Conservation (phyloP, 225 moss, liverwort and hornwort genomes). For the Sphagnum contortum region DNA sequence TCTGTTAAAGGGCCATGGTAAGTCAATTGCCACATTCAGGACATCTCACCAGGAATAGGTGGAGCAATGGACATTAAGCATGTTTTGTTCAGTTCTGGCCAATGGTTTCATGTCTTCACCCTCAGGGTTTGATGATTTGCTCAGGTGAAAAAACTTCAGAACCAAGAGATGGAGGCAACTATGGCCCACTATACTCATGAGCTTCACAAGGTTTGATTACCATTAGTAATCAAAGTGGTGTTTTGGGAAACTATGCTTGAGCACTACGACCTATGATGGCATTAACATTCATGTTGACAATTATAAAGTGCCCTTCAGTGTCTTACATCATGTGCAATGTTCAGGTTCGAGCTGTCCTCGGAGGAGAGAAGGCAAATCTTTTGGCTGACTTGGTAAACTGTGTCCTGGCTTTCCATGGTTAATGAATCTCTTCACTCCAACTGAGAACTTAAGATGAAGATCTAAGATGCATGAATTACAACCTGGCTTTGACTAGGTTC, state of each 20-base stretch:
- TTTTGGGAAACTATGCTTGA: too few relatives aligned
- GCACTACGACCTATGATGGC: too few relatives aligned
- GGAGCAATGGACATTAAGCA: too few relatives aligned
- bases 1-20: not conserved
- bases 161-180: conserved; percentile 22
- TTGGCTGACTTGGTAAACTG: conserved; percentile 44
- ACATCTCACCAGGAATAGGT: not conserved
- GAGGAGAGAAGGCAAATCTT: conserved; percentile 59
- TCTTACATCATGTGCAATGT: not conserved
- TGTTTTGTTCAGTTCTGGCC: too few relatives aligned
- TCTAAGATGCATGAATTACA: not conserved
- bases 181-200: conserved; percentile 43
- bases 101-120: not conserved
- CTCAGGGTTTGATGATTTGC: not conserved
- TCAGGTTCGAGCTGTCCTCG: conserved; percentile 49
- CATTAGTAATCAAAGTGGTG: too few relatives aligned
- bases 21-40: too few relatives aligned
- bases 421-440: too few relatives aligned
- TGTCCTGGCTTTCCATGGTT: too few relatives aligned
- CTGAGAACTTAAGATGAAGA: not conserved
- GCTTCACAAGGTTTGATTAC: conserved; percentile 25
- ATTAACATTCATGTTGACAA: too few relatives aligned
- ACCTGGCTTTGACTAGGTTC: not conserved
- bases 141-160: conserved; percentile 41
- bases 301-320: too few relatives aligned